Conservation (phyloP, 2,329 filamentous ascomycete genomes). For the Pestalotiopsis sp. region DNA sequence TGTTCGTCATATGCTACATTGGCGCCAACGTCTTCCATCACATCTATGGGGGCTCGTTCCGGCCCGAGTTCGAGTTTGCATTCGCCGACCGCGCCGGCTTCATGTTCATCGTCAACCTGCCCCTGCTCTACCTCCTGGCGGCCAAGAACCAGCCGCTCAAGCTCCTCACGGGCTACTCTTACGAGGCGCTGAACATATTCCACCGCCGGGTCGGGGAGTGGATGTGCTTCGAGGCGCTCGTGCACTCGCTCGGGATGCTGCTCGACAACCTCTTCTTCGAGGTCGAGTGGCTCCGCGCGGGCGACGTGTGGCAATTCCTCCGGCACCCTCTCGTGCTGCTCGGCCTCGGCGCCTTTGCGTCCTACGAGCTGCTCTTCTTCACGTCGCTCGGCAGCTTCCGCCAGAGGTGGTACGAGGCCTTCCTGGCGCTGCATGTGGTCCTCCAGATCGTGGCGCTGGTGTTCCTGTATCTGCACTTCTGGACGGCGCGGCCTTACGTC, state of each 20-base stretch:
- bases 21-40: conserved; percentile 61
- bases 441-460: conserved; percentile 57
- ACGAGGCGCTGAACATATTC: conserved; percentile 67
- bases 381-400: conserved; percentile 64
- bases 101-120: conserved; percentile 51
- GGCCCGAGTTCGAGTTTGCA: conserved; percentile 53
- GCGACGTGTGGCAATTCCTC: conserved; percentile 50
- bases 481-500: conserved; percentile 54
- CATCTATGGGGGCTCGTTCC: conserved; percentile 52
- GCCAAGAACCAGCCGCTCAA: conserved; percentile 69
- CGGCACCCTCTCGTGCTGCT: conserved; percentile 52
- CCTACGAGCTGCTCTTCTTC: conserved; percentile 64
- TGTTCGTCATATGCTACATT: conserved; percentile 54
- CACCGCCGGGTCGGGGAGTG: conserved; percentile 66
- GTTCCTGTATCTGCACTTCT: conserved; percentile 64
- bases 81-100: conserved; percentile 60
- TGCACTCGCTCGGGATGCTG: conserved; percentile 60
- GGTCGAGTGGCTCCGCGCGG: conserved; percentile 44
- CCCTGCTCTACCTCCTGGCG: conserved; percentile 61
- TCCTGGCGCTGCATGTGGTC: conserved; percentile 59
- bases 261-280: conserved; percentile 55
- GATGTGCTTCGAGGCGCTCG: conserved; percentile 59
- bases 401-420: conserved; percentile 63
- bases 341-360: conserved; percentile 56
- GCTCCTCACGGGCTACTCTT: conserved; percentile 63